A percentile compares a stretch with the other conserved stretches of the same genome.
These are phyloP conservation scores for Backusella parvicylindrica DNA, from an alignment of 192 early-diverging fungal species.

Conservation along the genomic window DNA sequence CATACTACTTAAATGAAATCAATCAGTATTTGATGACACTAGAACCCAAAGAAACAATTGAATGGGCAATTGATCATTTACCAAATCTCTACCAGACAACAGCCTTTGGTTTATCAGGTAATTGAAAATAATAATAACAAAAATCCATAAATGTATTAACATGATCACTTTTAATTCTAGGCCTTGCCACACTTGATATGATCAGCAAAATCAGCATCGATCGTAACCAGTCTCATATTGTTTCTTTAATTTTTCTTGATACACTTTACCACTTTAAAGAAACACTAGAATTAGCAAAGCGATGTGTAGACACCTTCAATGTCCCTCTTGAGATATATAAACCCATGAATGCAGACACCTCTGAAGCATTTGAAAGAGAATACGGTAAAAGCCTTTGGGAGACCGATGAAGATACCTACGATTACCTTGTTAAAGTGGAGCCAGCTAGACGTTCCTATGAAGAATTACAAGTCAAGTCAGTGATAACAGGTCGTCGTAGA, in stretches of 20 bases:
- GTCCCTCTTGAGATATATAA: constrained; percentile 69
- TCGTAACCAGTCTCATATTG: constrained; percentile 42
- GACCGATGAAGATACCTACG: constrained; percentile 72
- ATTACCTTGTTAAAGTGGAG: constrained; percentile 94
- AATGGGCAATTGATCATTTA: constrained; percentile 83
- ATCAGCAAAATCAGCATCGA: constrained; percentile 65
- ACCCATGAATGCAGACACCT: constrained; percentile 58
- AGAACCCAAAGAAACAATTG: constrained; percentile 73
- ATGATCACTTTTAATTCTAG: no score
- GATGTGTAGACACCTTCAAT: constrained; percentile 63
- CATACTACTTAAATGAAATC: constrained; percentile 64
- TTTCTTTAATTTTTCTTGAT: constrained; percentile 90
- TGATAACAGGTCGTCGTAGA: constrained; percentile 88
- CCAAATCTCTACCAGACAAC: constrained; percentile 88
- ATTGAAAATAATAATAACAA: neutral
- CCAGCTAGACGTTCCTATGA: constrained; percentile 84
- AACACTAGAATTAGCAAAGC: constrained; percentile 75
- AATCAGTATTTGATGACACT: constrained; percentile 70
- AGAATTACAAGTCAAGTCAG: constrained; percentile 63
- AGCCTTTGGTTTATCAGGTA: constrained; percentile 85
- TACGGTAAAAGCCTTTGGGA: constrained; percentile 88
- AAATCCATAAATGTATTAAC: no score
- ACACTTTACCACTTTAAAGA: constrained; percentile 95
- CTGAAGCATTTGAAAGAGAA: constrained; percentile 62
- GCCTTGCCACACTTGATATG: constrained; percentile 86